A percentile compares a stretch with the other conserved stretches of the same genome.
These are phyloP conservation scores for Tetragonia tetragonoides DNA, from an alignment of 148 eudicot genomes.

Conservation along the genomic window DNA sequence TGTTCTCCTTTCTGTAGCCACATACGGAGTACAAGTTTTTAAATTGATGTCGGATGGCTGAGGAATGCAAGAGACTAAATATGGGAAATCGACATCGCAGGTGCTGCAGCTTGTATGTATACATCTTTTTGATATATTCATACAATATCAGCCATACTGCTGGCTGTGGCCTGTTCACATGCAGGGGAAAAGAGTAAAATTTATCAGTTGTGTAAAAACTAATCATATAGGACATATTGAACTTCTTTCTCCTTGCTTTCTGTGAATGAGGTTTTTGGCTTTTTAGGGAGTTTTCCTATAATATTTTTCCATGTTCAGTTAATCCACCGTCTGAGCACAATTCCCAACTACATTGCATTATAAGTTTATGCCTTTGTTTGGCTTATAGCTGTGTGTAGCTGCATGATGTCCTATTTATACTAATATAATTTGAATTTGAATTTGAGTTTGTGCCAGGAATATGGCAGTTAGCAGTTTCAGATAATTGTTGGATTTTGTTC, in stretches of 20 bases:
- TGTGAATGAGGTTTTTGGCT: slow-evolving; percentile 18
- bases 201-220: neutral
- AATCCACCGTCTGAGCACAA: slow-evolving; percentile 19
- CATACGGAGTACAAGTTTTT: neutral
- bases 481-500: slow-evolving; percentile 7
- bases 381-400: slow-evolving; percentile 1
- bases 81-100: slow-evolving; percentile 15
- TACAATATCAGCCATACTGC: neutral
- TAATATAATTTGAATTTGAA: slow-evolving; percentile 23
- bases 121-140: neutral
- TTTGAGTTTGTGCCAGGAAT: slow-evolving; percentile 3
- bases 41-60: neutral
- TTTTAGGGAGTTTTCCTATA: neutral
- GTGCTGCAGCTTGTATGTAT: neutral
- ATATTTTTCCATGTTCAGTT: slow-evolving; percentile 11
- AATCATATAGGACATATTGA: slow-evolving; percentile 5
- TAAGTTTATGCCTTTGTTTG: slow-evolving; percentile 2
- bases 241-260: slow-evolving; percentile 4
- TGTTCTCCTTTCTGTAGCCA: neutral
- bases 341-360: neutral
- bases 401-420: neutral
- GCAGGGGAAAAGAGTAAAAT: neutral
- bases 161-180: neutral
- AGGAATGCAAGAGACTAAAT: slow-evolving; percentile 6
- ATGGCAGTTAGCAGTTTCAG: neutral